Evolutionary conservation across 1,284 basidiomycete genomes (phyloP), one percentile per base, ranked within the genome.

Genomic region (Meripilus lineatus): DNA sequence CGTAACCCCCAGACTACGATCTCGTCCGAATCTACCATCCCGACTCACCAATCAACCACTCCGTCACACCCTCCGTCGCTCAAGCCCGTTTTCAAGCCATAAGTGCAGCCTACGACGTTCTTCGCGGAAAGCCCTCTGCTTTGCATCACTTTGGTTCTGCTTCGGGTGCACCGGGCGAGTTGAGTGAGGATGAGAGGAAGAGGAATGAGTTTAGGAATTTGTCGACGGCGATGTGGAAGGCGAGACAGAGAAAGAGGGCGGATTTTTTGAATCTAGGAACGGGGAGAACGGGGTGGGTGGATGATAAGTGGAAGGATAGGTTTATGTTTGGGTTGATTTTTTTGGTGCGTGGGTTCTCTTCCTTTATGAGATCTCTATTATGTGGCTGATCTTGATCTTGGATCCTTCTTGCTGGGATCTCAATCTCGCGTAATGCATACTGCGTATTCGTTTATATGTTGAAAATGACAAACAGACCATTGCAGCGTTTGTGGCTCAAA

Each of bases 21-120:
- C 73, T 86, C 28, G 83, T 86, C 30, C 72, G 79, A 26, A 65
- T 74, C 22, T 82, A 86, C 58, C 84, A 86, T 55, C 84, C 84
- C 2, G 83, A 86, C 57, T 81, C 83, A 1, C 65, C 70, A 1
- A 57, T 72, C 22, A 72, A 72, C 37, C 71, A 74, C 2, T 56
- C 59, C 2, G 55, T 75, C 26, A 61, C 76, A 4, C 58, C 73
- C 0, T 67, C 71, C 20, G 60, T 70, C 3, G 70, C 74, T 1
- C 79, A 83, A 50, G 64, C 70, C 0, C 74, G 75, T 10, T 86
- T 86, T 51, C 78, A 81, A 51, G 64, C 75, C 6, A 80, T 86
- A 46, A 70, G 72, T 32, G 63, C 70, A 2, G 77, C 84, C 2
- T 85, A 86, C 48, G 76, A 81, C 34, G 58, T 69, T 10, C 66